Conservation (phyloP, 1,284 basidiomycete species). For the Cutaneotrichosporon sp. region DNA sequence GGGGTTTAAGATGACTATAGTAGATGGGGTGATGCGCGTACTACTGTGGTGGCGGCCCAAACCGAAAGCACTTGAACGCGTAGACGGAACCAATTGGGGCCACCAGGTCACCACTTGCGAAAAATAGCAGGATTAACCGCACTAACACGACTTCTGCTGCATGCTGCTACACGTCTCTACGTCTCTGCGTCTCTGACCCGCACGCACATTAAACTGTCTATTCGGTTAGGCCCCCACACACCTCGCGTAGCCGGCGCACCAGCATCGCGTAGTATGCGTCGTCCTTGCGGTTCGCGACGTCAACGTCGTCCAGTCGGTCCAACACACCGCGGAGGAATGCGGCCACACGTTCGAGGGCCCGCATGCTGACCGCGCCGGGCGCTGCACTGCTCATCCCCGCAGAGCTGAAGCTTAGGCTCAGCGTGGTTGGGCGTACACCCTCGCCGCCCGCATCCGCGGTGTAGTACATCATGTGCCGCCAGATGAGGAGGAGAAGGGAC, state of each 20-base stretch:
- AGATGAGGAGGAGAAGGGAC: slow-evolving; percentile 77
- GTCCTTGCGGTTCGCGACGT: slow-evolving; percentile 33
- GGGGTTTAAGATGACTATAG: too few relatives aligned
- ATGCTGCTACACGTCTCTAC: neutral
- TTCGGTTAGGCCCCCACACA: slow-evolving; percentile 37
- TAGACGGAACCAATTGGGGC: too few relatives aligned
- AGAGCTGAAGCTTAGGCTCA: slow-evolving; percentile 35
- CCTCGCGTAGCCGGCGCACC: slow-evolving; percentile 45
- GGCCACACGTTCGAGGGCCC: slow-evolving; percentile 42
- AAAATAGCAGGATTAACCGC: neutral
- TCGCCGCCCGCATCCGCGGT: slow-evolving; percentile 45
- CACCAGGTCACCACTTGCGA: neutral
- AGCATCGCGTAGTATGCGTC: slow-evolving; percentile 49
- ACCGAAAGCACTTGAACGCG: too few relatives aligned
- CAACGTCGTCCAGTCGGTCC: slow-evolving; percentile 49
- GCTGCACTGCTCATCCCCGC: slow-evolving; percentile 20
- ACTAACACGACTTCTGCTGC: neutral
- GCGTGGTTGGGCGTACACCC: slow-evolving; percentile 36
- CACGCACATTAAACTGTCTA: neutral
- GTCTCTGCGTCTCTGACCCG: too few relatives aligned
- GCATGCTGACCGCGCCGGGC: slow-evolving; percentile 19
- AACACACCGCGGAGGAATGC: slow-evolving; percentile 44
- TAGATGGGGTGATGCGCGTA: too few relatives aligned
- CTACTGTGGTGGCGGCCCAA: too few relatives aligned
- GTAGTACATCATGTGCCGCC: slow-evolving; percentile 71